phyloP scores from a whole-genome alignment of 306 rosid species.

The Castanea sativa region DNA sequence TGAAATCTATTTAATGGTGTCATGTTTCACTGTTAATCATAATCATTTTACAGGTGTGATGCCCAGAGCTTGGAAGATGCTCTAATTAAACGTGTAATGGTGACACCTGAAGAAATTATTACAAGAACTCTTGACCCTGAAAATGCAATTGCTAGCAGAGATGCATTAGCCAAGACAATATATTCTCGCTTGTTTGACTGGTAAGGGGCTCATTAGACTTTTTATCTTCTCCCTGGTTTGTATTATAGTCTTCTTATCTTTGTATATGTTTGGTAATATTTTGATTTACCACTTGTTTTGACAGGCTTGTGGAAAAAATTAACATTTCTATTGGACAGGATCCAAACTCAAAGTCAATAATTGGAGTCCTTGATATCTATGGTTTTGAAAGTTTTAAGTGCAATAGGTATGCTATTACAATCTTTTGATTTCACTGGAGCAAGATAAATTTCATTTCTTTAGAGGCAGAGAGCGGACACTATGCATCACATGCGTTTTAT shows the following conservation, averaged over 20 bases:
- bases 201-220: slow-evolving; percentile 38
- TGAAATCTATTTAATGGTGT: neutral
- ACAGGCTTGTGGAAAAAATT: slow-evolving; percentile 95
- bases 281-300: slow-evolving; percentile 18
- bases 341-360: slow-evolving; percentile 82
- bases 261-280: slow-evolving; percentile 12
- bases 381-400: slow-evolving; percentile 97
- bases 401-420: slow-evolving; percentile 62
- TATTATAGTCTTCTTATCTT: slow-evolving; percentile 6
- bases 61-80: slow-evolving; percentile 98
- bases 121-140: slow-evolving; percentile 97
- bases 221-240: too few relatives aligned
- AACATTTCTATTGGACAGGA: slow-evolving; percentile 95
- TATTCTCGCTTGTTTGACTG: slow-evolving; percentile 96
- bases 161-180: slow-evolving; percentile 91
- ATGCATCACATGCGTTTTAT: too few relatives aligned
- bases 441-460: too few relatives aligned
- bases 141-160: slow-evolving; percentile 89
- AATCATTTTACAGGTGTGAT: slow-evolving; percentile 55
- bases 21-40: too few relatives aligned
- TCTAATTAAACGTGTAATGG: slow-evolving; percentile 94
- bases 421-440: too few relatives aligned
- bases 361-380: slow-evolving; percentile 98
- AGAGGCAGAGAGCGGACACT: too few relatives aligned
- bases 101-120: slow-evolving; percentile 94